Percentiles rank a stretch among this genome's conserved stretches.
Conservation (phyloP, 441 rosid species). For the Eutrema salsugineum region DNA sequence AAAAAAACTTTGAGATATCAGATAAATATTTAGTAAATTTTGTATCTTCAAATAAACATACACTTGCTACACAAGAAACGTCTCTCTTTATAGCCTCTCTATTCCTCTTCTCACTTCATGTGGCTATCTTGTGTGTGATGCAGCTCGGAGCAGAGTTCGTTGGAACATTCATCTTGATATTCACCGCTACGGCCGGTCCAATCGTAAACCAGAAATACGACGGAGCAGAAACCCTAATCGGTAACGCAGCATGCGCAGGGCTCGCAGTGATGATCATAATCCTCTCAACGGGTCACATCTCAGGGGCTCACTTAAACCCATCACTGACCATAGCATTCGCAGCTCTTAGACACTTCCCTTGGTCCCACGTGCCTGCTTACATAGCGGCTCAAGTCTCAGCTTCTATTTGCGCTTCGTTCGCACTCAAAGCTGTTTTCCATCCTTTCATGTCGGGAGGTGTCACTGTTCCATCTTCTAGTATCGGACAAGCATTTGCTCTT, state of each 20-base stretch:
- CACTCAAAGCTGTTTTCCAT: slow-evolving; percentile 80
- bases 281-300: slow-evolving; percentile 88
- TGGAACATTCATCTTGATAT: slow-evolving; percentile 93
- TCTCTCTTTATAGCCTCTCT: background rate
- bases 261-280: slow-evolving; percentile 92
- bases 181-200: slow-evolving; percentile 88
- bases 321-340: slow-evolving; percentile 97
- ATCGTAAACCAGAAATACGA: slow-evolving; percentile 86
- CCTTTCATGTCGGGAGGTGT: slow-evolving; percentile 95
- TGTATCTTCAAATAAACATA: too few species aligned
- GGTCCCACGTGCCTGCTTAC: slow-evolving; percentile 94
- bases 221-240: slow-evolving; percentile 76
- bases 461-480: slow-evolving; percentile 61
- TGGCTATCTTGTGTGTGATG: background rate
- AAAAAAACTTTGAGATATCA: background rate
- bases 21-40: background rate
- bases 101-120: too few species aligned
- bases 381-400: slow-evolving; percentile 86
- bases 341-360: slow-evolving; percentile 82
- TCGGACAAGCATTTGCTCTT: slow-evolving; percentile 69
- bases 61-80: slow-evolving; percentile 5
- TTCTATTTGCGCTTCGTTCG: slow-evolving; percentile 87
- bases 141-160: slow-evolving; percentile 97
- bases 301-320: slow-evolving; percentile 96
- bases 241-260: slow-evolving; percentile 91